Conservation (phyloP, 225 moss, liverwort and hornwort species). For the Bryoerythrophyllum caledonicum region DNA sequence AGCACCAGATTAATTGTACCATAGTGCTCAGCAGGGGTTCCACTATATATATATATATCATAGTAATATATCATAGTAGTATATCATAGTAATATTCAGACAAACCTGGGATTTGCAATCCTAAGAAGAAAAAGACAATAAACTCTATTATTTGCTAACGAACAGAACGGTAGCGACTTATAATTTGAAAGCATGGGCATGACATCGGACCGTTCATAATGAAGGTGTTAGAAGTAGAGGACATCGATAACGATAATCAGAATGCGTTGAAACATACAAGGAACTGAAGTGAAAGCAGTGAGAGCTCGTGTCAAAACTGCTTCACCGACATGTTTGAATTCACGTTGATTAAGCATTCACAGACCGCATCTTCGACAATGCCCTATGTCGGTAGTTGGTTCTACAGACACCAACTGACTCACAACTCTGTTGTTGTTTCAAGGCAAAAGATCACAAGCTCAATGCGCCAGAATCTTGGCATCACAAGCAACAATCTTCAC, state of each 20-base stretch:
- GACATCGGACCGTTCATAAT: not conserved
- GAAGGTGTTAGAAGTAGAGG: not conserved
- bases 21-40: no score
- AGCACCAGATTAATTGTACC: no score
- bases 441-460: slow-evolving; percentile 16
- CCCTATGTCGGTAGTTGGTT: slow-evolving; percentile 4
- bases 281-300: slow-evolving; percentile 10
- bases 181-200: not conserved
- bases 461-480: slow-evolving; percentile 83
- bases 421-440: slow-evolving; percentile 15
- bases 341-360: slow-evolving; percentile 22
- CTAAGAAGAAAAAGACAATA: no score
- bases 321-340: slow-evolving; percentile 26
- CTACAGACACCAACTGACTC: slow-evolving; percentile 19
- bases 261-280: slow-evolving; percentile 8
- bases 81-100: no score
- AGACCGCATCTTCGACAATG: slow-evolving; percentile 27
- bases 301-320: slow-evolving; percentile 19
- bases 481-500: slow-evolving; percentile 99
- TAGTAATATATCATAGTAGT: no score
- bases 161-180: not conserved
- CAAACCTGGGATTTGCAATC: no score
- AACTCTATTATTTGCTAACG: not conserved
- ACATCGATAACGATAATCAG: not conserved
- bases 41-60: no score